Percentiles rank a stretch among this genome's conserved stretches.
Conservation (phyloP, 1,284 basidiomycete genomes). For the Trametes pubescens region DNA sequence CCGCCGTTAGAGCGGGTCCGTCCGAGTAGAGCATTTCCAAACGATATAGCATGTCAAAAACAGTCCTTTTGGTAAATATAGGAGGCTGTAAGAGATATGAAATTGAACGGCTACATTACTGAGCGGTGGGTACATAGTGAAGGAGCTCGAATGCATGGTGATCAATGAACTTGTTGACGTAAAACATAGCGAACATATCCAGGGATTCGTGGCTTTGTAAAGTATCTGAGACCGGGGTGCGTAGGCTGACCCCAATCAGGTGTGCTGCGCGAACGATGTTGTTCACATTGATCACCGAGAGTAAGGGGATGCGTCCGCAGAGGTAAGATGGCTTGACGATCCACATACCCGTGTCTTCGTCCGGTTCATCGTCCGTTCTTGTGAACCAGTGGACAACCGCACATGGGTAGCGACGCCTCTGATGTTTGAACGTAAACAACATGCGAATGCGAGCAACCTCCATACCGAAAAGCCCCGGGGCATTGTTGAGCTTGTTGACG, state of each 20-base stretch:
- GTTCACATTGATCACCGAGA: not conserved
- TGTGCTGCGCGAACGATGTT: no score
- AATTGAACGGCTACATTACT: no score
- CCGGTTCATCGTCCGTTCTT: constrained; percentile 16
- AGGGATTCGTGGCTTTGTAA: constrained; percentile 5
- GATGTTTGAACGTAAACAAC: constrained; percentile 17
- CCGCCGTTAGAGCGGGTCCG: no score
- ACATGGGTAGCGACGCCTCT: constrained; percentile 13
- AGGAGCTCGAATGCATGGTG: constrained; percentile 29
- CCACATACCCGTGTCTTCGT: constrained; percentile 34
- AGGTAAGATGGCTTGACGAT: constrained; percentile 18
- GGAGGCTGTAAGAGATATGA: no score
- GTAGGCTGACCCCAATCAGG: no score
- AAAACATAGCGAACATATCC: constrained; percentile 13
- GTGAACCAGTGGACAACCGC: constrained; percentile 36
- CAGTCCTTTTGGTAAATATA: no score
- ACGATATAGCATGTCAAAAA: no score
- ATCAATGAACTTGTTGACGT: constrained; percentile 28
- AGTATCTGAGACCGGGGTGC: constrained; percentile 2
- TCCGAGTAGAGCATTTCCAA: no score
- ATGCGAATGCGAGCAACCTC: constrained; percentile 13
- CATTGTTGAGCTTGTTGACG: not conserved
- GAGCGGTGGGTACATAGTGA: no score
- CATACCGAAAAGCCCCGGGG: constrained; percentile 1
- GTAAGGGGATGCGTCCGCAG: constrained; percentile 12